Conservation (phyloP, 768 basidiomycete genomes). For the Pisolithus microcarpus region DNA sequence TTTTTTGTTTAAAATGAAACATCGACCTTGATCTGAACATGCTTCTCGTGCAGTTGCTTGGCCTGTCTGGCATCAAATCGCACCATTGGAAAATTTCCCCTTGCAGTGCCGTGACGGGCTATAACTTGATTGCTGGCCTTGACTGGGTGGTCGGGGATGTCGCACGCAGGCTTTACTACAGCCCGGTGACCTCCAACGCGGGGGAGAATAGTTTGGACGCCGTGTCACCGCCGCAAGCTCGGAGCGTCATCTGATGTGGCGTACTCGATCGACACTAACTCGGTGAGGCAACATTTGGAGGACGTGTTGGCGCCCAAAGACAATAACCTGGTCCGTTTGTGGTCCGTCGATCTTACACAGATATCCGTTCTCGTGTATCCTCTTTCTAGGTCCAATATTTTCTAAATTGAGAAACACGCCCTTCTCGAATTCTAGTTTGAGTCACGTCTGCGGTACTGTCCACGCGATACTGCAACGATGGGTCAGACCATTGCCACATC, state of each 20-base stretch:
- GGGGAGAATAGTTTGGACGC: conserved; percentile 1
- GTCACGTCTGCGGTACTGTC: not conserved
- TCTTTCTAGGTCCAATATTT: not conserved
- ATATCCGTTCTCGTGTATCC: not conserved
- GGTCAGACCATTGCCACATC: not conserved
- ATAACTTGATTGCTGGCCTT: conserved; percentile 76
- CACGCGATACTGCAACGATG: not conserved
- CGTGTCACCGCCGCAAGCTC: not conserved
- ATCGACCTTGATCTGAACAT: conserved; percentile 5
- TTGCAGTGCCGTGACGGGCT: conserved; percentile 89
- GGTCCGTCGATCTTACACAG: not conserved
- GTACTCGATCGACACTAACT: not conserved
- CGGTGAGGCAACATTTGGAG: not conserved
- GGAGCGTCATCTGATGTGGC: not conserved
- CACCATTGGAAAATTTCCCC: conserved; percentile 88
- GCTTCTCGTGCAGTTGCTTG: conserved; percentile 54
- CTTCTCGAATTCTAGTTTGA: not conserved
- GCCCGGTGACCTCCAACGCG: conserved; percentile 29
- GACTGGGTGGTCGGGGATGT: conserved; percentile 92
- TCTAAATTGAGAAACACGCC: not conserved
- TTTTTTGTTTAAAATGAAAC: not conserved
- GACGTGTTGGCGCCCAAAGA: not conserved
- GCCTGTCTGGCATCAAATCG: conserved; percentile 72
- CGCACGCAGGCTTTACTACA: conserved; percentile 82
- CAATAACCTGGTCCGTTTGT: conserved; percentile 1